phyloP scores from a whole-genome alignment of 2,329 filamentous ascomycete genomes.

The Juglanconis sp. region DNA sequence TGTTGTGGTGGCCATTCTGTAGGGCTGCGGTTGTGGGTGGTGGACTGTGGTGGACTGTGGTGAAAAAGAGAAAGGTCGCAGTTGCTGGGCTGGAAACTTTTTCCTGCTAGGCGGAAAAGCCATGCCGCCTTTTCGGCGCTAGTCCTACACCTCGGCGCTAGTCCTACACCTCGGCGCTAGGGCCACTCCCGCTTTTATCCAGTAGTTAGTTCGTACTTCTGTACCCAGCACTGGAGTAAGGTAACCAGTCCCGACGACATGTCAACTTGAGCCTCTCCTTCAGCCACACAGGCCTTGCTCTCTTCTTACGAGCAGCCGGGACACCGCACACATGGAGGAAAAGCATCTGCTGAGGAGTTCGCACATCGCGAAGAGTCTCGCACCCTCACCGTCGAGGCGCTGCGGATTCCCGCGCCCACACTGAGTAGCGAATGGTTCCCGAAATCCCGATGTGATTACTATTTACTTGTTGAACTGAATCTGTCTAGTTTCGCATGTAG shows the following conservation, averaged over 20 bases:
- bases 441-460: background rate
- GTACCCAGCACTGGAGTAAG: too few relatives aligned
- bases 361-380: too few relatives aligned
- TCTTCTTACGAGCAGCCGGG: too few relatives aligned
- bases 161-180: background rate
- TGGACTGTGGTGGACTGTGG: background rate
- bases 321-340: too few relatives aligned
- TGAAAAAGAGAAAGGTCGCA: background rate
- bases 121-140: background rate
- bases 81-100: constrained; percentile 13
- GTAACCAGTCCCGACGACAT: background rate
- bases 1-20: constrained; percentile 60
- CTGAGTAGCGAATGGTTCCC: background rate
- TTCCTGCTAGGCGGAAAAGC: constrained; percentile 4
- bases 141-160: background rate
- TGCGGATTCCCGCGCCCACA: too few relatives aligned
- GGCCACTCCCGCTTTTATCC: background rate
- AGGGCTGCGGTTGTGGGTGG: background rate
- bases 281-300: background rate
- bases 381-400: too few relatives aligned
- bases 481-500: background rate
- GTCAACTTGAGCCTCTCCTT: background rate
- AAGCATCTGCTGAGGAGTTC: too few relatives aligned
- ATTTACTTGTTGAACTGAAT: background rate
- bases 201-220: too few relatives aligned